Evolutionary conservation across 2,329 filamentous ascomycete genomes (phyloP).

Genomic region (Talaromyces sp.): DNA sequence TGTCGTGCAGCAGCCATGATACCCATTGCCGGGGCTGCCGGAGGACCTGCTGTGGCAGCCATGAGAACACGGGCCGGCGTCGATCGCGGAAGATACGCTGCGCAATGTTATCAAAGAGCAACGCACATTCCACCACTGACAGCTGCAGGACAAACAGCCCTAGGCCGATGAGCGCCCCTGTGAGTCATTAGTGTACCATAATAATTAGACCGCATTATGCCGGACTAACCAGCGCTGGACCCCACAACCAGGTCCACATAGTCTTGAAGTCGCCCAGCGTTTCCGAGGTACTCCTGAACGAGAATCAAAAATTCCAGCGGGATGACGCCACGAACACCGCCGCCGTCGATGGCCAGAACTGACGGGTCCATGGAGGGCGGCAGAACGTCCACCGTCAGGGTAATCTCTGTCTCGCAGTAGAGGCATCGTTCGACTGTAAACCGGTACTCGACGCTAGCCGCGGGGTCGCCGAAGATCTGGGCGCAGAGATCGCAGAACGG

Average conservation of each 20-base stretch:
- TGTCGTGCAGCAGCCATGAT: not conserved
- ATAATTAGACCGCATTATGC: not conserved
- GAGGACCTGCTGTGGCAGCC: not conserved
- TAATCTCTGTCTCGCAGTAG: constrained; percentile 12
- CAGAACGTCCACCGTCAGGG: constrained; percentile 18
- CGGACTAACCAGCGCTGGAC: constrained; percentile 13
- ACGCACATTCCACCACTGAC: no score
- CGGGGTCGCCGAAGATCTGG: constrained; percentile 15
- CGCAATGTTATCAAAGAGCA: no score
- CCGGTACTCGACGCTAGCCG: not conserved
- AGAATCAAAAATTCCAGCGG: constrained; percentile 14
- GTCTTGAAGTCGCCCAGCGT: constrained; percentile 8
- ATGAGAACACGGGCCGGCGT: not conserved
- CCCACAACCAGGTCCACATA: constrained; percentile 13
- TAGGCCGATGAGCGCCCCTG: no score
- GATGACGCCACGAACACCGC: constrained; percentile 20
- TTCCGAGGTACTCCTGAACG: constrained; percentile 15
- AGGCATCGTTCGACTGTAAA: constrained; percentile 1
- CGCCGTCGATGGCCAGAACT: constrained; percentile 24
- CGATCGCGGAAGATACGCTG: not conserved
- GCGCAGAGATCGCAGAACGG: constrained; percentile 19
- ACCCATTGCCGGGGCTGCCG: not conserved
- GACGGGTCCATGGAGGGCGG: constrained; percentile 20
- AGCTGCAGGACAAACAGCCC: no score
- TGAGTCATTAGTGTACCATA: no score